A percentile compares a stretch with the other conserved stretches of the same genome.
Conservation (phyloP, 768 basidiomycete genomes). For the Russula vinacea region DNA sequence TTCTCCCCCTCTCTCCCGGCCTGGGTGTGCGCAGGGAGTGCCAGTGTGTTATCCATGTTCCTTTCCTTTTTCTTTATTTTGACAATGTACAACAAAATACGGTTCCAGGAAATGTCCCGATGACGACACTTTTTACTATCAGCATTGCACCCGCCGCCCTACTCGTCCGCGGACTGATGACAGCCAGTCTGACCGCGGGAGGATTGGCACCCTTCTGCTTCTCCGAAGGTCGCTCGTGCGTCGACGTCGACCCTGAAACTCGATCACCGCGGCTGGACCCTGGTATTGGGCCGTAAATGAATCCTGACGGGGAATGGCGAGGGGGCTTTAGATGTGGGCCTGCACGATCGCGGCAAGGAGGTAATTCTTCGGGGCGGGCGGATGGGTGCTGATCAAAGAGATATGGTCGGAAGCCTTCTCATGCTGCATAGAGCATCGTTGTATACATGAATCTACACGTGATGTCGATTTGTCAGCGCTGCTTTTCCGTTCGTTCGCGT, state of each 20-base stretch:
- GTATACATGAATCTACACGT: constrained; percentile 2
- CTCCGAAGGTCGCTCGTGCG: neutral
- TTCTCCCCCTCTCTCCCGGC: too few relatives aligned
- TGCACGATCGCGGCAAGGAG: constrained; percentile 96
- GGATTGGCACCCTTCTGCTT: neutral
- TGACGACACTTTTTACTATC: neutral
- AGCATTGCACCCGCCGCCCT: neutral
- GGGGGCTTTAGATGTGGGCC: constrained; percentile 49
- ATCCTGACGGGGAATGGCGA: neutral
- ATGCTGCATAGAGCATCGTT: neutral
- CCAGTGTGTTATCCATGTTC: too few relatives aligned
- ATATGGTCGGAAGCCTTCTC: constrained; percentile 44
- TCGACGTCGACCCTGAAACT: neutral
- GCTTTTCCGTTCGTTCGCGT: neutral
- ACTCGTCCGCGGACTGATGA: neutral
- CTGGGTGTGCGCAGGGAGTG: too few relatives aligned
- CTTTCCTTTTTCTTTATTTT: too few relatives aligned
- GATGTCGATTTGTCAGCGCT: neutral
- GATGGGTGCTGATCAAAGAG: constrained; percentile 79
- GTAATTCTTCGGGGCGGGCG: constrained; percentile 72
- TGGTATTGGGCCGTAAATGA: neutral
- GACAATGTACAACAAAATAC: neutral
- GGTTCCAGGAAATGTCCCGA: neutral
- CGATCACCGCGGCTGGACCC: neutral
- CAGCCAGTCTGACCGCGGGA: too few relatives aligned